phyloP scores from a whole-genome alignment of 805 yeast species.

The Naumovozyma castellii region DNA sequence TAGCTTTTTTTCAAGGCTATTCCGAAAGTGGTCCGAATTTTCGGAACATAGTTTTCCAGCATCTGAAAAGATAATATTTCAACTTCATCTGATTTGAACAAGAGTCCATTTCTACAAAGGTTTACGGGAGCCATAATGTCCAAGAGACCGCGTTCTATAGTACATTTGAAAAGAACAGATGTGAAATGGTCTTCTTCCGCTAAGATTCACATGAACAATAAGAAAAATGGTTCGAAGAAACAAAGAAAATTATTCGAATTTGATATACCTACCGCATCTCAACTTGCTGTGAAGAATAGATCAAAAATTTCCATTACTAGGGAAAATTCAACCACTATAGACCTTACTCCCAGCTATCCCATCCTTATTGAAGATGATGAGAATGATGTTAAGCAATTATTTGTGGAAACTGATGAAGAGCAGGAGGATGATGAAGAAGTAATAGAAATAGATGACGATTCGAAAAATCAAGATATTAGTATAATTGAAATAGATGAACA shows the following conservation, averaged over 20 bases:
- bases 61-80: neutral
- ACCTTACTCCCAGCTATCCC: too few species aligned
- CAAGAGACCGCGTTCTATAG: neutral
- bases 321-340: slow-evolving; percentile 1
- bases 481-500: too few species aligned
- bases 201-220: neutral
- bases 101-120: too few species aligned
- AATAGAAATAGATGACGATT: neutral
- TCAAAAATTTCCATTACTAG: neutral
- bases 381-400: too few species aligned
- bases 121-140: too few species aligned
- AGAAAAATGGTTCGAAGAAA: slow-evolving; percentile 7
- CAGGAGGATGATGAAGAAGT: slow-evolving; percentile 1
- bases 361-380: neutral
- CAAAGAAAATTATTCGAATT: slow-evolving; percentile 22
- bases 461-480: neutral
- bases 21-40: neutral
- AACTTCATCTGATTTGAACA: too few species aligned
- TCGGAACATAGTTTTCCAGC: neutral
- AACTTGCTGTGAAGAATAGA: slow-evolving; percentile 5
- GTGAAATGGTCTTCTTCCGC: neutral
- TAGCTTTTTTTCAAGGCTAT: neutral
- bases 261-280: slow-evolving; percentile 17
- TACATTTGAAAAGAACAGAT: neutral
- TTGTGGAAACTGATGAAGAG: neutral